Evolutionary conservation across 2,329 filamentous ascomycete species (phyloP), one percentile per base, ranked within the genome.

Genomic region (Diplodia mutila): DNA sequence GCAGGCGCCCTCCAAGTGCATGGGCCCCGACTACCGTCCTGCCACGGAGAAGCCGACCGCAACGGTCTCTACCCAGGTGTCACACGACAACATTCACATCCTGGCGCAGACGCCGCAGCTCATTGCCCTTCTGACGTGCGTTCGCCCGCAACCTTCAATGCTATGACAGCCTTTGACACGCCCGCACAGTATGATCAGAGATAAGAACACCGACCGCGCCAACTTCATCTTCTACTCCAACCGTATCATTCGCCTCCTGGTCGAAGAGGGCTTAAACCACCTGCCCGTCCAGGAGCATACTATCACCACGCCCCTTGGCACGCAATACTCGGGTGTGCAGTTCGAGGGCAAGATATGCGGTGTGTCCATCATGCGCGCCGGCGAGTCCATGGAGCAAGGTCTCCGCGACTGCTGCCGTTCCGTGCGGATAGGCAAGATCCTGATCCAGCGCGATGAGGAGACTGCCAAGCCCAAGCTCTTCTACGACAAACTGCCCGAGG

Each of bases 221-320:
- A 95, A 99, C 80, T 99, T 99, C 79, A 97, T 99, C 77, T 99
- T 99, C 83, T 97, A 98, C 83, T 97, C 94, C 52, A 99, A 99
- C 82, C 89, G 95, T 69, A 98, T 99, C 78, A 98, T 98, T 78
- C 92, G 95, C 37, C 86, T 99, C 51, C 86, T 99, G 7, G 95
- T 99, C 49, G 95, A 99, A 80, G 95, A 99, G 81, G 95, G 95
- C 4, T 85, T 99, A 66, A 99, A 99, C 80, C 95, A 99, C 79
- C 87, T 99, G 51, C 95, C 95, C 1, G 93, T 97, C 21, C 89
- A 97, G 64, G 90, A 93, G 76, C 92, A 96, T 75, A 89, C 90
- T 34, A 91, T 99, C 75, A 96, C 90, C 51, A 98, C 95, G 7
- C 95, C 95, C 0, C 91, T 97, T 52, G 94, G 94, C 49, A 89